These are phyloP conservation scores for Esteya vermicola DNA, from an alignment of 2,329 filamentous ascomycete genomes.

Conservation along the genomic window DNA sequence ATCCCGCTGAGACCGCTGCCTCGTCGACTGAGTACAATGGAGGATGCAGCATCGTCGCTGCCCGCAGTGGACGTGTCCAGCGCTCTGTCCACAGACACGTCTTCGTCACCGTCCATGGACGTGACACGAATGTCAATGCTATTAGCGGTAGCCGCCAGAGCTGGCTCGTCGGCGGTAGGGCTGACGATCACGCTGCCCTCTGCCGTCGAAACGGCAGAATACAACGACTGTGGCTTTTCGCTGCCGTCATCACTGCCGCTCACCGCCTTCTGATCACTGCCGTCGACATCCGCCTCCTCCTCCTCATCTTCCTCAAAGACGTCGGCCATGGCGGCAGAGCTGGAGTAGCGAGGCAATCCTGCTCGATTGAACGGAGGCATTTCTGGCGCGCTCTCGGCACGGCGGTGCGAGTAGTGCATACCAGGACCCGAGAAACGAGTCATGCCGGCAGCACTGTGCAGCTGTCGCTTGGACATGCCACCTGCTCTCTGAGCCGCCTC, in stretches of 20 bases:
- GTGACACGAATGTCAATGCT: slow-evolving; percentile 13
- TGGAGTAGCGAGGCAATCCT: slow-evolving; percentile 47
- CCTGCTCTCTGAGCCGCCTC: slow-evolving; percentile 49
- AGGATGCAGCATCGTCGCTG: slow-evolving; percentile 10
- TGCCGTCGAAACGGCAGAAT: background rate
- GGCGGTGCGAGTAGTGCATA: slow-evolving; percentile 60
- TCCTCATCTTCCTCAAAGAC: slow-evolving; percentile 80
- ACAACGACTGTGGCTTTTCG: slow-evolving; percentile 1
- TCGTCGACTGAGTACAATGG: slow-evolving; percentile 23
- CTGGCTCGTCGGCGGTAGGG: background rate
- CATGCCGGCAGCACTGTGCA: slow-evolving; percentile 65
- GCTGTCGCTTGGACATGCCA: slow-evolving; percentile 45
- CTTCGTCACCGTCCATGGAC: slow-evolving; percentile 2
- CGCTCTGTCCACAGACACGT: background rate
- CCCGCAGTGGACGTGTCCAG: slow-evolving; percentile 2
- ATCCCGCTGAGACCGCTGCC: slow-evolving; percentile 31
- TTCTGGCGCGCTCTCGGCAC: slow-evolving; percentile 69
- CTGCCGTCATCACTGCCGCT: background rate
- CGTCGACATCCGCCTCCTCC: slow-evolving; percentile 26
- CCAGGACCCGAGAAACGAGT: slow-evolving; percentile 54
- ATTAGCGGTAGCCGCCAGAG: background rate
- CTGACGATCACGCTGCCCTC: slow-evolving; percentile 1
- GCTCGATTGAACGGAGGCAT: slow-evolving; percentile 59
- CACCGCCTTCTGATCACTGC: background rate
- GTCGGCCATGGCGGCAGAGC: slow-evolving; percentile 65